Conservation (phyloP, 257 asterid species). For the Gardenia jasminoides region DNA sequence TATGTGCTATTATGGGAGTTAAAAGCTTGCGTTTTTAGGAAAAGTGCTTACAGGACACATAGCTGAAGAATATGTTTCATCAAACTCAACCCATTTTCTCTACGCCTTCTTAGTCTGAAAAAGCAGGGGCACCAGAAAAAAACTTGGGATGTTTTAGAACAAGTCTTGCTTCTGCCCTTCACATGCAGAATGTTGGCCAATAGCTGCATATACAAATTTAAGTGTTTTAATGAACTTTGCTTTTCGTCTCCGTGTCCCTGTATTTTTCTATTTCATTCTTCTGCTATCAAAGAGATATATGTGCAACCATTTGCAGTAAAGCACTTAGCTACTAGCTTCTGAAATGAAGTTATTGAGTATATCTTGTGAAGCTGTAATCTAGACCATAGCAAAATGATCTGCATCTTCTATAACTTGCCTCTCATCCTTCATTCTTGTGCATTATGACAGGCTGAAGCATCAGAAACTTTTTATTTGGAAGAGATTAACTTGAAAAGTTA, state of each 20-base stretch:
- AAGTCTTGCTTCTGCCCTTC: background rate
- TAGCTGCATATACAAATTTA: background rate
- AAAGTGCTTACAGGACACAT: too few species aligned
- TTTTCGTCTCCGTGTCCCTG: background rate
- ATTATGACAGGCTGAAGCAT: constrained; percentile 56
- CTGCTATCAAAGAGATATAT: background rate
- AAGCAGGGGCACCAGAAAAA: too few species aligned
- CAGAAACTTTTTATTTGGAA: constrained; percentile 44
- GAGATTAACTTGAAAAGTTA: constrained; percentile 45
- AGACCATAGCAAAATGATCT: background rate
- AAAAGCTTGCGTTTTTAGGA: background rate
- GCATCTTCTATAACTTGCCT: constrained; percentile 13
- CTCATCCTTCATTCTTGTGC: constrained; percentile 12
- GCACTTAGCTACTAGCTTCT: background rate
- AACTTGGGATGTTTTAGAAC: background rate
- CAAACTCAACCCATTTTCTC: too few species aligned
- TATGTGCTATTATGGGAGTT: background rate
- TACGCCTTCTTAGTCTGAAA: too few species aligned
- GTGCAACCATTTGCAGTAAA: background rate
- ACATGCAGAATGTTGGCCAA: background rate
- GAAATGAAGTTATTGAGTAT: background rate
- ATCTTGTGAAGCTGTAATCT: background rate
- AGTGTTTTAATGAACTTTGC: background rate
- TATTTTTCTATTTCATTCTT: background rate
- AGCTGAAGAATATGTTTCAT: too few species aligned